Evolutionary conservation across 306 rosid species (phyloP).

Genomic region (Prunus kanzakura): DNA sequence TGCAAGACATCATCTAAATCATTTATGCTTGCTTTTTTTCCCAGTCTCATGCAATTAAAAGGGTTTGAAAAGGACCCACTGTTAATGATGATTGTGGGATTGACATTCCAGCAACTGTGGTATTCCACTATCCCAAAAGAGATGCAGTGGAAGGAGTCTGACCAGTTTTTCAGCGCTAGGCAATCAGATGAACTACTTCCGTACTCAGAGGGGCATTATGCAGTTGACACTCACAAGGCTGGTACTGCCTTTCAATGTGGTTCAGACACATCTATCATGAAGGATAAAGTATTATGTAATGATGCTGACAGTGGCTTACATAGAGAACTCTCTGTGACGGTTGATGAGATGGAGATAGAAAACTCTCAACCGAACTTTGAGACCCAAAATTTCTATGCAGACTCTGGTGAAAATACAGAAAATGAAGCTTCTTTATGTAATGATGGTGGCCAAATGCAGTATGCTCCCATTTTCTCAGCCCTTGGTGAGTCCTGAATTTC

Average conservation of each 20-base stretch:
- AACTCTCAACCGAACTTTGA: slow-evolving; percentile 29
- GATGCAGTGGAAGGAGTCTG: slow-evolving; percentile 51
- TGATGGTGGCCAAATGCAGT: slow-evolving; percentile 28
- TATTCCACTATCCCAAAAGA: slow-evolving; percentile 60
- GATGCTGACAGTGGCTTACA: slow-evolving; percentile 21
- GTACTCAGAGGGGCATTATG: slow-evolving; percentile 38
- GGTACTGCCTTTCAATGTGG: slow-evolving; percentile 28
- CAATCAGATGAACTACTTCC: slow-evolving; percentile 25
- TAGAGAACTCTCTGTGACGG: slow-evolving; percentile 25
- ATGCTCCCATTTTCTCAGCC: slow-evolving; percentile 37
- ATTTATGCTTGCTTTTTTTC: slow-evolving; percentile 15
- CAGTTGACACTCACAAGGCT: slow-evolving; percentile 44
- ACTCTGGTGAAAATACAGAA: slow-evolving; percentile 46
- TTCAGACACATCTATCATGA: slow-evolving; percentile 65
- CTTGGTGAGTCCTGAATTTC: slow-evolving; percentile 49
- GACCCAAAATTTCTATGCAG: slow-evolving; percentile 42
- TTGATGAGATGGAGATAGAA: slow-evolving; percentile 37
- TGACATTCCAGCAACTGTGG: slow-evolving; percentile 67
- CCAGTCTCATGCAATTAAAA: slow-evolving; percentile 56
- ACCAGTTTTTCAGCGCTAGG: slow-evolving; percentile 34
- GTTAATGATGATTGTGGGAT: slow-evolving; percentile 58
- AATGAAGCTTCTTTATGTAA: slow-evolving; percentile 25
- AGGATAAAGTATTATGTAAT: slow-evolving; percentile 26
- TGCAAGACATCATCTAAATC: neutral
- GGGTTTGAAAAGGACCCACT: slow-evolving; percentile 42